Evolutionary conservation across 345 rosid species (phyloP), one percentile per base, ranked within the genome.

Genomic region (Euphorbia lathyris): DNA sequence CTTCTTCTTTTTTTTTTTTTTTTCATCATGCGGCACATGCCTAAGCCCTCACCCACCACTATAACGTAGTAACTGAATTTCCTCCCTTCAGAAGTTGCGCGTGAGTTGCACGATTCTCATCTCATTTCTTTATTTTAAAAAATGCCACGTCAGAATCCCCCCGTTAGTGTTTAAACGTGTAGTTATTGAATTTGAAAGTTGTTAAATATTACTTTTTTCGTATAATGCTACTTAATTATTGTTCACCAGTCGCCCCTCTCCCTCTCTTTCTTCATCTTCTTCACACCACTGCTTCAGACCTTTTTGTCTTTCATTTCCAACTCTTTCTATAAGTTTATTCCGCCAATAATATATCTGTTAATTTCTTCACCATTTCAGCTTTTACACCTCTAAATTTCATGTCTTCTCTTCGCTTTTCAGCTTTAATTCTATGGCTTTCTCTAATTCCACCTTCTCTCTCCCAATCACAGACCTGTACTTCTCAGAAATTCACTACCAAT

Each of bases 401-500:
- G 73, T 68, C 65, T 69, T 10, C 73, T 9, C 29, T 63, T 23
- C 16, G 20, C 23, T 40, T 55, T 10, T 63, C 64, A 53, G 22
- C 14, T 47, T 5, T 45, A 12, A 7, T 56, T 19, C 29, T 63
- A 0, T 12, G 43, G n/a, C 11, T 68, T 40, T 68, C 66, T 45
- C 42, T 69, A 32, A 45, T 69, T 40, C 47, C 58, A 32, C 65
- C 51, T 14, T 45, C 58, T 1, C 16, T 1, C 9, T 69, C 78
- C 1, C 27, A 2, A 9, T 68, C 78, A 6, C 73, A 69, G 27
- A 55, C 42, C 55, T 74, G 78, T 38, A 19, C 50, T 3, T 43
- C 73, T 1, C 73, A 62, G 23, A 74, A 27, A 16, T 68, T 68
- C 65, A 10, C 51, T 16, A n/a, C 27, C 65, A 71, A 71, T 58